phyloP scores from a whole-genome alignment of 805 yeast species.

The Pichia ethanolica region DNA sequence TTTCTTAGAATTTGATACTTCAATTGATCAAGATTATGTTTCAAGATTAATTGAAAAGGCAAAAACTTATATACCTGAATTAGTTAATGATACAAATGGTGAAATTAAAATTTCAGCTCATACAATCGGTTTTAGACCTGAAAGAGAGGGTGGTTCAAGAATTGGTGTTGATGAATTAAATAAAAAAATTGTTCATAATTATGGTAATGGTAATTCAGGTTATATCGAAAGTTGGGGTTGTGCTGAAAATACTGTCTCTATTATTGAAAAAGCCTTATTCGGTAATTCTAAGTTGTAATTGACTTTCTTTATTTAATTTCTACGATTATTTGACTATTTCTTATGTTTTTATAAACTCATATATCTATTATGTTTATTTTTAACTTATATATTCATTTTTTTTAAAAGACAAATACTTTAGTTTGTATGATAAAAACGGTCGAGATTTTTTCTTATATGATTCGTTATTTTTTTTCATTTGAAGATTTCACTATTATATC shows the following conservation, averaged over 20 bases:
- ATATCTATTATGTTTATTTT: too few relatives aligned
- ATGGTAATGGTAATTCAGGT: conserved; percentile 37
- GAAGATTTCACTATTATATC: too few relatives aligned
- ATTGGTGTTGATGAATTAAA: conserved; percentile 28
- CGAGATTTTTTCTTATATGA: too few relatives aligned
- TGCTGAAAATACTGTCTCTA: conserved; percentile 27
- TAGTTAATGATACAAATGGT: conserved; percentile 17
- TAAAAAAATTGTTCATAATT: conserved; percentile 45
- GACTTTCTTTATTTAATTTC: neutral
- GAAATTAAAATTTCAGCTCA: conserved; percentile 38
- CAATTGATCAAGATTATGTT: conserved; percentile 44
- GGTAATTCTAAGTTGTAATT: conserved; percentile 1
- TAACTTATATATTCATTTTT: too few relatives aligned
- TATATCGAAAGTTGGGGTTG: conserved; percentile 46
- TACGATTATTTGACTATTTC: too few relatives aligned
- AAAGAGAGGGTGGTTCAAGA: conserved; percentile 48
- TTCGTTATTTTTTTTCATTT: too few relatives aligned
- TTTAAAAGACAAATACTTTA: too few relatives aligned
- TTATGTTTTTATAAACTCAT: too few relatives aligned
- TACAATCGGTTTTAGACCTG: conserved; percentile 69
- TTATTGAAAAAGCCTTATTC: conserved; percentile 1
- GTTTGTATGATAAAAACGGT: too few relatives aligned
- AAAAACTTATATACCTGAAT: conserved; percentile 43
- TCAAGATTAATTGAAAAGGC: conserved; percentile 37
- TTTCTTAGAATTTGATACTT: conserved; percentile 18